phyloP scores from a whole-genome alignment of 2,329 filamentous ascomycete genomes.

The Botrytis galanthina region DNA sequence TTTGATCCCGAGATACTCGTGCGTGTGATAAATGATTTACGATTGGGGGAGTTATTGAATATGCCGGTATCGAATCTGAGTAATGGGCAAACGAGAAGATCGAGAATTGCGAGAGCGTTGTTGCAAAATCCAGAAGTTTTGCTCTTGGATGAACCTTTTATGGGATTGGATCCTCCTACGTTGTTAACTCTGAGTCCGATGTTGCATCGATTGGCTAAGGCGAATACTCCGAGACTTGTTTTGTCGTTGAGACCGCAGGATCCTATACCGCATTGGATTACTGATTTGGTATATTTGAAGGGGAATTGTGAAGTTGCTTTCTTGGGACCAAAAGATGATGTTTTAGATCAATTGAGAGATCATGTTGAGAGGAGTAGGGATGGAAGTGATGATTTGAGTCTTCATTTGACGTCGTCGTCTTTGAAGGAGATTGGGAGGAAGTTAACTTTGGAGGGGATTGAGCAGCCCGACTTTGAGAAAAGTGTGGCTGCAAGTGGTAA shows the following conservation, averaged over 20 bases:
- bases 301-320: constrained; percentile 62
- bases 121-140: constrained; percentile 76
- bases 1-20: constrained; percentile 53
- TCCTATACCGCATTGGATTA: constrained; percentile 84
- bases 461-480: constrained; percentile 21
- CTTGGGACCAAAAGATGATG: constrained; percentile 63
- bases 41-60: constrained; percentile 65
- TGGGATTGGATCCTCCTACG: constrained; percentile 89
- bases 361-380: constrained; percentile 43
- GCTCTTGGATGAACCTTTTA: constrained; percentile 90
- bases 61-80: constrained; percentile 88
- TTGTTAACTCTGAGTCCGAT: constrained; percentile 69
- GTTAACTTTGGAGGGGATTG: constrained; percentile 34
- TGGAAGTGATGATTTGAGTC: constrained; percentile 20
- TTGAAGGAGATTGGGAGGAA: constrained; percentile 34
- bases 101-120: constrained; percentile 83
- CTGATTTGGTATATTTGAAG: constrained; percentile 72
- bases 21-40: constrained; percentile 67
- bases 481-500: not conserved
- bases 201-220: constrained; percentile 64
- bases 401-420: constrained; percentile 29
- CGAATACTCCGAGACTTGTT: constrained; percentile 67
- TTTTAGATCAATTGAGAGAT: constrained; percentile 53
- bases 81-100: constrained; percentile 86
- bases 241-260: constrained; percentile 83